Base-by-base conservation (phyloP, 495 filamentous ascomycete species). In the Penicillium daleae region DNA sequence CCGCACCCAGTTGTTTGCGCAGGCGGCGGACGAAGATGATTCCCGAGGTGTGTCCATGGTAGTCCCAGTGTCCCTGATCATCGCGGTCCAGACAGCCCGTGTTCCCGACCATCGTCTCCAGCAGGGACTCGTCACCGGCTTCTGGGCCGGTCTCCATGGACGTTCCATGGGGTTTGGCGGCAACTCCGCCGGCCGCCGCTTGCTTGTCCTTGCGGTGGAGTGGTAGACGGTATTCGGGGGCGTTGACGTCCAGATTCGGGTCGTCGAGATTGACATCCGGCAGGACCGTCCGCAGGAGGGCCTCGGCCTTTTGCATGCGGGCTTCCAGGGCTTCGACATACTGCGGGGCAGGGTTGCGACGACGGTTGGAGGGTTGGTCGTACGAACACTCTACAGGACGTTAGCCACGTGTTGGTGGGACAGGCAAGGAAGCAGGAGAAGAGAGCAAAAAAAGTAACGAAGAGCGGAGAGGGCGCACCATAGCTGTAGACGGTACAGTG, bases 401-500 rank as follows among this genome's bases (percentile, higher is more conserved):
- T 83, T 66, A 84, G 79, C 62, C 59, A 69, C 56, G 49, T 52
- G 49, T 29, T 53, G 62, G 61, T 31, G 50, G 52, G 33, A 37
- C 31, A 29, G 26, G 33, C 32, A 53, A 17, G 35, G 32, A 15
- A 56, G n/a, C 8, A 42, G 37, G 52, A 59, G 32, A 54, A 24
- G 19, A 21, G 35, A 50, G 32, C 50, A 19, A 64, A 61, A 62
- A 59, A 66, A 75, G 27, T 32, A 58, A 32, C 4, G 5, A 44
- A 42, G 54, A 55, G 29, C 49, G 19, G 22, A 27, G 33, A 51
- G 48, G 21, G 48, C 85, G 76, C 85, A 99, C 95, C 95, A 81
- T 98, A 99, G 75, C 91, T 96, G 76, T 99, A 98, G 39, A 97
- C 92, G 7, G 92, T 96, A 77, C 95, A 99, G 75, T 97, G 95